Percentiles rank a stretch among this genome's conserved stretches.
Conservation (phyloP, 306 rosid species). For the Cucurbita maxima region DNA sequence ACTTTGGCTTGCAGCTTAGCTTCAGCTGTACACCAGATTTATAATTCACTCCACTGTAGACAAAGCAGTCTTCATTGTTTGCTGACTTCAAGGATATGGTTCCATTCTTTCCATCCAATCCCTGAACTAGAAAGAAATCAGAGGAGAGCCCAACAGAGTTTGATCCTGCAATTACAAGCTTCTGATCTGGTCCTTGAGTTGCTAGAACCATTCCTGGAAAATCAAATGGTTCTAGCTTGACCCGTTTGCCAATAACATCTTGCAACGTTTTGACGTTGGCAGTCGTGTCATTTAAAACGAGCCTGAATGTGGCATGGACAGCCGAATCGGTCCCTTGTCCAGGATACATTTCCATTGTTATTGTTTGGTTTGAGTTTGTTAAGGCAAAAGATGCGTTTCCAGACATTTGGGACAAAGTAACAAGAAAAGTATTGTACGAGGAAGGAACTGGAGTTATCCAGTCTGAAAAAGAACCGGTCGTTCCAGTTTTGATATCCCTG, state of each 20-base stretch:
- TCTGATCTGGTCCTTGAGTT: slow-evolving; percentile 27
- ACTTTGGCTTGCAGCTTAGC: slow-evolving; percentile 32
- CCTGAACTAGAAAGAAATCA: slow-evolving; percentile 32
- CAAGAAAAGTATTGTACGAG: slow-evolving; percentile 29
- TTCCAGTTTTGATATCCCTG: slow-evolving; percentile 35
- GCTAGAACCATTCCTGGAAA: slow-evolving; percentile 54
- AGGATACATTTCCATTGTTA: slow-evolving; percentile 34
- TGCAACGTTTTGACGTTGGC: slow-evolving; percentile 1
- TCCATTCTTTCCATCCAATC: slow-evolving; percentile 45
- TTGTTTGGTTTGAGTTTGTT: slow-evolving; percentile 33
- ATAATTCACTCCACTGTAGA: slow-evolving; percentile 16
- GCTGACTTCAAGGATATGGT: slow-evolving; percentile 46
- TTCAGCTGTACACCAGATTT: slow-evolving; percentile 20
- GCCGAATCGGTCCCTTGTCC: slow-evolving; percentile 33
- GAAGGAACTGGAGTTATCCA: slow-evolving; percentile 64
- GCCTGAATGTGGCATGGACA: slow-evolving; percentile 57
- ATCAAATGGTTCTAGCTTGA: slow-evolving; percentile 54
- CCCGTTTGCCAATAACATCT: slow-evolving; percentile 21
- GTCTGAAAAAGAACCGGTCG: slow-evolving; percentile 16
- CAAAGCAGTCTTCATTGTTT: slow-evolving; percentile 42
- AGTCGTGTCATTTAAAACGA: slow-evolving; percentile 22
- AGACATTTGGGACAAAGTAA: slow-evolving; percentile 32
- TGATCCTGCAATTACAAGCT: slow-evolving; percentile 29
- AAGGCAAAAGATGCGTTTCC: slow-evolving; percentile 28
- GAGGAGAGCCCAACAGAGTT: slow-evolving; percentile 13